Conservation (phyloP, 495 filamentous ascomycete genomes). For the Penicillium lagena region DNA sequence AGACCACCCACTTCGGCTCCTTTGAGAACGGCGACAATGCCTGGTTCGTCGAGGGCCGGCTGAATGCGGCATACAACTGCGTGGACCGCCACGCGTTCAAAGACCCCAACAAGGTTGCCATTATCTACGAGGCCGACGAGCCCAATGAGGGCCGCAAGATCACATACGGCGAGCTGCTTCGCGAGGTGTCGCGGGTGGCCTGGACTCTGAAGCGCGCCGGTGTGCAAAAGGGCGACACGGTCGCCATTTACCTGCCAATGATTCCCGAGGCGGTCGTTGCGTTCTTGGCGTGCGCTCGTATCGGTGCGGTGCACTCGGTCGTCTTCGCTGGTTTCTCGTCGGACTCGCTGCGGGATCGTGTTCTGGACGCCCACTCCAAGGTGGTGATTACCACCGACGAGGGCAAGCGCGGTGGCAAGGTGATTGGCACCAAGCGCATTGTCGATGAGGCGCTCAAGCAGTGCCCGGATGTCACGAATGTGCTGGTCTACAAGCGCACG, state of each 20-base stretch:
- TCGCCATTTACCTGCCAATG: constrained; percentile 98
- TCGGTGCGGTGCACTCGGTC: constrained; percentile 96
- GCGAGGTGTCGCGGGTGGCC: constrained; percentile 82
- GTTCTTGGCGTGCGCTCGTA: constrained; percentile 84
- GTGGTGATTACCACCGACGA: constrained; percentile 96
- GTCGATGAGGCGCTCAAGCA: constrained; percentile 97
- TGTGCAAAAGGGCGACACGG: constrained; percentile 95
- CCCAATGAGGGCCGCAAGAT: constrained; percentile 78
- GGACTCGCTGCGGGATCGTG: constrained; percentile 93
- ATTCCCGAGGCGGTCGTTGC: constrained; percentile 92
- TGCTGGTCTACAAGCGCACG: constrained; percentile 91
- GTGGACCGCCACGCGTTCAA: constrained; percentile 93
- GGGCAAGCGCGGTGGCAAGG: constrained; percentile 94
- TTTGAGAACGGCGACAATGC: constrained; percentile 77
- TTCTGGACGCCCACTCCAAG: constrained; percentile 80
- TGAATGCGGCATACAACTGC: constrained; percentile 97
- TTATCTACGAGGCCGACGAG: constrained; percentile 99
- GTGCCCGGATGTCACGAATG: constrained; percentile 82
- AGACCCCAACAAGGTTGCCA: constrained; percentile 84
- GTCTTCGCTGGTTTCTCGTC: constrained; percentile 98
- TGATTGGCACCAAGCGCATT: constrained; percentile 98
- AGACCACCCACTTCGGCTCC: constrained; percentile 78
- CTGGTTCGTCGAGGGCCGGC: constrained; percentile 90
- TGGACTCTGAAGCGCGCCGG: constrained; percentile 88
- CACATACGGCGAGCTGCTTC: constrained; percentile 89